phyloP scores from a whole-genome alignment of 371 early-diverging fungal genomes.

The Nematocida sp. region DNA sequence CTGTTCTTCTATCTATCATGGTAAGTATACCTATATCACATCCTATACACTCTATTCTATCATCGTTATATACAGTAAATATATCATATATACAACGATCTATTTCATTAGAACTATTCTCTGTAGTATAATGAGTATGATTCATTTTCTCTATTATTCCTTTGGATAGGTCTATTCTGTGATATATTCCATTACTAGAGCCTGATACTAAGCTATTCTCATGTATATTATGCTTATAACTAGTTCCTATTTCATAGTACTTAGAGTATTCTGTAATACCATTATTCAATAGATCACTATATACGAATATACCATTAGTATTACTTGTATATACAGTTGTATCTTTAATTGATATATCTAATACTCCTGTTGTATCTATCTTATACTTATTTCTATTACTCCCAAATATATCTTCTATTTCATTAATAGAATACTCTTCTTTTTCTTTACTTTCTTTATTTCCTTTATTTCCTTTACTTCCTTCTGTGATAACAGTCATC shows the following conservation, averaged over 20 bases:
- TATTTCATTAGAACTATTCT: too few species aligned
- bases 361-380: conserved; percentile 16
- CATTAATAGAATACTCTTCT: neutral
- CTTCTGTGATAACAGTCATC: too few species aligned
- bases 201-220: neutral
- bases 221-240: neutral
- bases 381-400: too few species aligned
- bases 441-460: too few species aligned
- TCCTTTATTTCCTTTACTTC: too few species aligned
- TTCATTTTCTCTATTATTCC: neutral
- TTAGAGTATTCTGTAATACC: neutral
- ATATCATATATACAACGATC: conserved; percentile 41
- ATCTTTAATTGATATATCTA: neutral
- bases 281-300: neutral
- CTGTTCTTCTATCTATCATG: neutral
- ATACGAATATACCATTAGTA: neutral
- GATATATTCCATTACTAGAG: neutral
- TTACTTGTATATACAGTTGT: conserved; percentile 6
- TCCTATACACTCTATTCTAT: conserved; percentile 3
- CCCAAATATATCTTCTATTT: too few species aligned
- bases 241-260: neutral
- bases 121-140: neutral
- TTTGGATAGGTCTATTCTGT: conserved; percentile 4
- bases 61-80: neutral
- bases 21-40: conserved; percentile 30